These are phyloP conservation scores for Euphorbia schlechtendalii DNA, from an alignment of 441 rosid genomes.

Conservation along the genomic window DNA sequence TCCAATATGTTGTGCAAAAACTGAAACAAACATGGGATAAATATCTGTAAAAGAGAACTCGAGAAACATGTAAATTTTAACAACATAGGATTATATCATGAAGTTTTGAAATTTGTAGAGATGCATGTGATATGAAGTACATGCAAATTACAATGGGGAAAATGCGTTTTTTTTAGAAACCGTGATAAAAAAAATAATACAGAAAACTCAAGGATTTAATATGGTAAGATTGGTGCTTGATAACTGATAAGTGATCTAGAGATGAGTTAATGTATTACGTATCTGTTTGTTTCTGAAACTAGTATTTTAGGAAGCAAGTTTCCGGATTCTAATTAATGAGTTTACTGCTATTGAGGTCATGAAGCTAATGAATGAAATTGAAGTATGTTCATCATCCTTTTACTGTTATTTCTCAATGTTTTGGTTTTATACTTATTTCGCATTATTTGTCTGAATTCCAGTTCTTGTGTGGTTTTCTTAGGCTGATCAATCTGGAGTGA, in stretches of 20 bases:
- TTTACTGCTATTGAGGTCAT: conserved; percentile 51
- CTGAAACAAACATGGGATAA: no score
- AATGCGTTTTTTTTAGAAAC: no score
- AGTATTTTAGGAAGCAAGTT: neutral
- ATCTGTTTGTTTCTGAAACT: neutral
- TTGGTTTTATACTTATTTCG: neutral
- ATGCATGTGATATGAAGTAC: neutral
- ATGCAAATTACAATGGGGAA: no score
- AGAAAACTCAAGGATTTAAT: neutral
- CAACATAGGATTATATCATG: no score
- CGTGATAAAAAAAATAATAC: neutral
- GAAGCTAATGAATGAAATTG: conserved; percentile 98
- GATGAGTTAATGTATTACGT: neutral
- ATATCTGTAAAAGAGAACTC: no score
- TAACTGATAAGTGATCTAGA: neutral
- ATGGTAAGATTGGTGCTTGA: neutral
- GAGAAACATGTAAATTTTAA: no score
- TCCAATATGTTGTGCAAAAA: no score
- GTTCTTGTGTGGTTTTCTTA: conserved; percentile 23
- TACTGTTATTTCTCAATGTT: neutral
- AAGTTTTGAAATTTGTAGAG: no score
- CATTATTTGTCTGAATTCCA: neutral
- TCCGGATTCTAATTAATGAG: neutral
- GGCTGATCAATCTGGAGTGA: conserved; percentile 95
- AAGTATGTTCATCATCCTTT: conserved; percentile 37